Percentiles rank a stretch among this genome's conserved stretches.
These are phyloP conservation scores for Exserohilum rostratum DNA, from an alignment of 2,329 filamentous ascomycete genomes.

Conservation along the genomic window DNA sequence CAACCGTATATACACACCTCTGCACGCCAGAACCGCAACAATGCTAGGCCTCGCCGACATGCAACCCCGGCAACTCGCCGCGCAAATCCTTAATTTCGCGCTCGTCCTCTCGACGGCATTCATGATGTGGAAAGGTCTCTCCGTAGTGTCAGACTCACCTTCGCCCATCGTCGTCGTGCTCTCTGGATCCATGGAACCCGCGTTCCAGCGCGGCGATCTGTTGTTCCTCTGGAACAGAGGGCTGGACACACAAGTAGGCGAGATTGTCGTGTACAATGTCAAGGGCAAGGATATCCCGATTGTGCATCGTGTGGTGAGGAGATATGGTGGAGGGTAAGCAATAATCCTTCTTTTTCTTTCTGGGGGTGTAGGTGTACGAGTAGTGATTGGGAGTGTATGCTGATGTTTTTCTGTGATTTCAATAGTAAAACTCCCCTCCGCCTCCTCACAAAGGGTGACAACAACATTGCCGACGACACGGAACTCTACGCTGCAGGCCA, in stretches of 20 bases:
- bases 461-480: slow-evolving; percentile 91
- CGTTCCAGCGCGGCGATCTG: slow-evolving; percentile 78
- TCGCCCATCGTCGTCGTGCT: slow-evolving; percentile 82
- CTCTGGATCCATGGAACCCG: slow-evolving; percentile 83
- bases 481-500: slow-evolving; percentile 87
- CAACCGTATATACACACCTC: no score
- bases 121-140: slow-evolving; percentile 90
- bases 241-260: slow-evolving; percentile 68
- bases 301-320: slow-evolving; percentile 87
- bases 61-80: slow-evolving; percentile 80
- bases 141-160: slow-evolving; percentile 70
- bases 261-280: slow-evolving; percentile 83
- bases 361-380: no score
- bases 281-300: slow-evolving; percentile 96
- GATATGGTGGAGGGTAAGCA: slow-evolving; percentile 64
- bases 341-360: neutral
- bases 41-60: slow-evolving; percentile 60
- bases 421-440: slow-evolving; percentile 58
- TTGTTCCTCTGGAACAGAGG: slow-evolving; percentile 77
- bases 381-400: neutral
- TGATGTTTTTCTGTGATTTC: slow-evolving; percentile 15
- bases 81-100: slow-evolving; percentile 87
- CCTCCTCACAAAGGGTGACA: slow-evolving; percentile 96
- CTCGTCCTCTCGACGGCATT: slow-evolving; percentile 90
- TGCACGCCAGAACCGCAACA: slow-evolving; percentile 19